phyloP scores from a whole-genome alignment of 202 grass and related monocot genomes.

The Eragrostis tef region DNA sequence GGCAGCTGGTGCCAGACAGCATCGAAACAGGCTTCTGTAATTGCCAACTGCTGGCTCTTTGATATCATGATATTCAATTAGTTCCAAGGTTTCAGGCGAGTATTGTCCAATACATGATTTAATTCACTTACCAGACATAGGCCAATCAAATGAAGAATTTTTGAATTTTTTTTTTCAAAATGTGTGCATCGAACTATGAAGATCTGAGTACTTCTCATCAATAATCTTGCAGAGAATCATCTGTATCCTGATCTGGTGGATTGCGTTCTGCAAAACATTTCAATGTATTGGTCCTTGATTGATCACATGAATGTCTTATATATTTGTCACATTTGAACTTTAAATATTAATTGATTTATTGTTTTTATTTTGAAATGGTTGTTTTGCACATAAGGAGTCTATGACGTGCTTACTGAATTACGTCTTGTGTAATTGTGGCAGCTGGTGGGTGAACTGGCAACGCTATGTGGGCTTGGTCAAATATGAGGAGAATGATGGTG shows the following conservation, averaged over 20 bases:
- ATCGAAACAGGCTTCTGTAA: background rate
- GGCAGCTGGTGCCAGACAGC: too few relatives aligned
- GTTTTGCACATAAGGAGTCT: background rate
- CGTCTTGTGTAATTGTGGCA: constrained; percentile 48
- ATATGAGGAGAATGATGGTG: constrained; percentile 41
- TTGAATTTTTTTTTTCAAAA: background rate
- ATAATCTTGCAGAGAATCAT: constrained; percentile 10
- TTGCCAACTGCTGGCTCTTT: background rate
- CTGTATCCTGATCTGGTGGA: background rate
- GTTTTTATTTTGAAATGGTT: constrained; percentile 11
- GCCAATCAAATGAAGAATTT: background rate
- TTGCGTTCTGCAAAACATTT: constrained; percentile 1
- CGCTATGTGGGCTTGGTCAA: constrained; percentile 60
- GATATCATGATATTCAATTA: background rate
- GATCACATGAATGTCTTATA: constrained; percentile 8
- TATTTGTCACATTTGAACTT: constrained; percentile 8
- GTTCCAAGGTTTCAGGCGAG: background rate
- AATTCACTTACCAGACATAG: constrained; percentile 1
- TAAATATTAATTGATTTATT: background rate
- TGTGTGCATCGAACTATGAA: background rate
- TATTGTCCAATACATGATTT: constrained; percentile 1
- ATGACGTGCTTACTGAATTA: constrained; percentile 17
- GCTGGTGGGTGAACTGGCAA: constrained; percentile 95
- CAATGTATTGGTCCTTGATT: background rate
- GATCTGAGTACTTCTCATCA: background rate